These are phyloP conservation scores for Thalassiosira hispida DNA, from an alignment of 352 stramenopile genomes.

Conservation along the genomic window DNA sequence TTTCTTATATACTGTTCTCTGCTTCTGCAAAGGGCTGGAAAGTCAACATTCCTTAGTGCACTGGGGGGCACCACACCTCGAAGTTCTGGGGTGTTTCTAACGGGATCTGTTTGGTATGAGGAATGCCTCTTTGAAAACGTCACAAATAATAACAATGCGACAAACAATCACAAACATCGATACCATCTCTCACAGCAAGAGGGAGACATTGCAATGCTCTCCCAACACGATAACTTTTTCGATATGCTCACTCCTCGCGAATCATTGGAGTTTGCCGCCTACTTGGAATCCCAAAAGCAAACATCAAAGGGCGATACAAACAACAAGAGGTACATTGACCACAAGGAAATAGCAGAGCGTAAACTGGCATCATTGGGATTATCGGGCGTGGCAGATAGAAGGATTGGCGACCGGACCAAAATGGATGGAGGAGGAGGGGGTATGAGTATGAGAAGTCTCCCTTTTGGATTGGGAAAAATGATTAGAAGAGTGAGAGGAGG, in stretches of 20 bases:
- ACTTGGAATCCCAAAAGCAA: slow-evolving; percentile 65
- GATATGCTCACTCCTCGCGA: slow-evolving; percentile 75
- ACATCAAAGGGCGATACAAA: neutral
- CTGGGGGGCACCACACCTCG: slow-evolving; percentile 43
- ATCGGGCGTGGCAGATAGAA: slow-evolving; percentile 51
- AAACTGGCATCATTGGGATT: slow-evolving; percentile 72
- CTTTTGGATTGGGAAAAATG: slow-evolving; percentile 85
- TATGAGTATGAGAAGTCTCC: slow-evolving; percentile 46
- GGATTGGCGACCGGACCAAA: slow-evolving; percentile 62
- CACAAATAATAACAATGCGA: neutral
- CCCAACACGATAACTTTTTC: slow-evolving; percentile 83
- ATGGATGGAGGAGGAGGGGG: slow-evolving; percentile 60
- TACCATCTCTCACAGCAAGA: slow-evolving; percentile 51
- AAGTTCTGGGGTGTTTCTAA: slow-evolving; percentile 34
- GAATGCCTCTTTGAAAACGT: neutral
- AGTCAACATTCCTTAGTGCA: slow-evolving; percentile 53
- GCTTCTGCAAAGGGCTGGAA: slow-evolving; percentile 27
- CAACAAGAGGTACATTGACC: slow-evolving; percentile 17
- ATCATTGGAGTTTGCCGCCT: slow-evolving; percentile 77
- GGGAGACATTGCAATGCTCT: slow-evolving; percentile 75
- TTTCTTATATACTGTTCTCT: neutral
- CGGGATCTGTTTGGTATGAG: slow-evolving; percentile 55
- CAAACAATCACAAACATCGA: slow-evolving; percentile 8
- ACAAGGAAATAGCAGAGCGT: slow-evolving; percentile 40
- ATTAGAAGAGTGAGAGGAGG: slow-evolving; percentile 77